Evolutionary conservation across 805 yeast genomes (phyloP).

Genomic region (Barnettozyma pratensis): DNA sequence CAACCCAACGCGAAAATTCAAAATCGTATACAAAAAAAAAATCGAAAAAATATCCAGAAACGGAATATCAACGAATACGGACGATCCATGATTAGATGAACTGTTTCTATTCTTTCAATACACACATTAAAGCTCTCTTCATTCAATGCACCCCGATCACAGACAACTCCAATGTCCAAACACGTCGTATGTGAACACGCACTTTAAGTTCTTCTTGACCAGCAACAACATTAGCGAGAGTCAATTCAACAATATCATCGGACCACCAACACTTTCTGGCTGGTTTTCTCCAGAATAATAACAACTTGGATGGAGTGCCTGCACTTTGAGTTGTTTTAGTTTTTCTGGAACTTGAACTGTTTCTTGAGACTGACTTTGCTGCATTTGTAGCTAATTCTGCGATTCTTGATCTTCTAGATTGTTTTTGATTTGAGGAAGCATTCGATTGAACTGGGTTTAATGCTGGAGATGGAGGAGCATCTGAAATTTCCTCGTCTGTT

Average conservation of each 20-base stretch:
- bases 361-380: constrained; percentile 51
- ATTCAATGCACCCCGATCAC: constrained; percentile 70
- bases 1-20: not conserved
- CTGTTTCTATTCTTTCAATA: not conserved
- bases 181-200: constrained; percentile 82
- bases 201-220: constrained; percentile 38
- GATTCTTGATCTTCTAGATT: constrained; percentile 49
- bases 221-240: constrained; percentile 27
- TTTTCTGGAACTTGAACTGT: constrained; percentile 11
- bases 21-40: not conserved
- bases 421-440: constrained; percentile 24
- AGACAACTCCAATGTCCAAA: constrained; percentile 93
- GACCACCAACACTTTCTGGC: constrained; percentile 99
- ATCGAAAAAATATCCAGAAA: not conserved
- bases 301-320: constrained; percentile 51
- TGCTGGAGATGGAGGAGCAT: constrained; percentile 29
- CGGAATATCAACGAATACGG: not conserved
- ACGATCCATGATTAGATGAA: no score
- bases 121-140: not conserved
- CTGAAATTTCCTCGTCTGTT: constrained; percentile 7
- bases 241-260: constrained; percentile 46
- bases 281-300: constrained; percentile 95
- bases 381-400: constrained; percentile 54
- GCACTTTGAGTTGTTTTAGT: constrained; percentile 28
- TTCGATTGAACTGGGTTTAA: constrained; percentile 40